Conservation (phyloP, 1,139 yeast genomes). For the Candida tropicalis region DNA sequence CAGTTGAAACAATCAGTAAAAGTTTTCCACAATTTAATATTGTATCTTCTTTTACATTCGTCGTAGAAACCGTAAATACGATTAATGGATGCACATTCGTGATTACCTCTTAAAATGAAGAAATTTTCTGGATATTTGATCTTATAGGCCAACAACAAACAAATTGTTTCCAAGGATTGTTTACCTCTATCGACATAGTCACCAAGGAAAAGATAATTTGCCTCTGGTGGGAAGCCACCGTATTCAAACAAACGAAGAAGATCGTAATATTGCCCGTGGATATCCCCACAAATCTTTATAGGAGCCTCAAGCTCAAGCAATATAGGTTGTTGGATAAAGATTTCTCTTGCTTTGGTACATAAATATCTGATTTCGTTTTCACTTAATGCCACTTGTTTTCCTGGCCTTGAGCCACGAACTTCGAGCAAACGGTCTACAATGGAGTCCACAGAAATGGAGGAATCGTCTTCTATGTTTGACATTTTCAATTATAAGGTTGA, state of each 20-base stretch:
- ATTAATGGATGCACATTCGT: slow-evolving; percentile 96
- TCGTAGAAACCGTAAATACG: slow-evolving; percentile 97
- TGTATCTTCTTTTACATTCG: slow-evolving; percentile 96
- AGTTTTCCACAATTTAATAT: slow-evolving; percentile 96
- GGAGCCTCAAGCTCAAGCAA: slow-evolving; percentile 96
- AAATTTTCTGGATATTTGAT: slow-evolving; percentile 97
- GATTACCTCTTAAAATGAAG: slow-evolving; percentile 93
- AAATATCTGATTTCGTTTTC: slow-evolving; percentile 94
- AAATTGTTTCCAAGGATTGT: slow-evolving; percentile 92
- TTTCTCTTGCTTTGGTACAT: slow-evolving; percentile 97
- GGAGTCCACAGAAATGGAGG: slow-evolving; percentile 79
- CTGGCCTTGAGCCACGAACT: slow-evolving; percentile 98
- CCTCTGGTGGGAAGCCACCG: slow-evolving; percentile 99
- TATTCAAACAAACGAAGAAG: slow-evolving; percentile 92
- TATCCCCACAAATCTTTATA: slow-evolving; percentile 91
- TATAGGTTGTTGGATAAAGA: slow-evolving; percentile 96
- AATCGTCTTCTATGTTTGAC: slow-evolving; percentile 70
- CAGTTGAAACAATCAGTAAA: slow-evolving; percentile 98
- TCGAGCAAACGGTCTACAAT: slow-evolving; percentile 95
- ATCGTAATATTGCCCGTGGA: slow-evolving; percentile 97
- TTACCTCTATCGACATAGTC: slow-evolving; percentile 99
- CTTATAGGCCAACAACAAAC: slow-evolving; percentile 89
- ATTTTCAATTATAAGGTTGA: slow-evolving; percentile 8
- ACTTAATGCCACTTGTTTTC: slow-evolving; percentile 90
- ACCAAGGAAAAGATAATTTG: slow-evolving; percentile 91